Base-by-base conservation (phyloP, 1,284 basidiomycete genomes). In the Athelia psychrophila region DNA sequence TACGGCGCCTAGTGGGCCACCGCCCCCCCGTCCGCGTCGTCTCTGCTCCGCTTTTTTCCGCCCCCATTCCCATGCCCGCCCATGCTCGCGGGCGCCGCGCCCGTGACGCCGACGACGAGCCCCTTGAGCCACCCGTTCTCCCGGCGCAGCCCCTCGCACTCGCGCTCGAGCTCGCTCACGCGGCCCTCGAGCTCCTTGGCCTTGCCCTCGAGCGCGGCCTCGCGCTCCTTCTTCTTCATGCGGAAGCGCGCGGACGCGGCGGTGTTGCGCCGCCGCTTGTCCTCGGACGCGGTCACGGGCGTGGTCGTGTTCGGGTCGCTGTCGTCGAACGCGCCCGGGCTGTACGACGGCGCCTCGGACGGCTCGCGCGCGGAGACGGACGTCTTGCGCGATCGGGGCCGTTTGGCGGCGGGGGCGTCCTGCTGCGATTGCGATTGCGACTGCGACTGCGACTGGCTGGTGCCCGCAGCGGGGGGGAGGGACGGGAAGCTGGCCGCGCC, bases 201-300 rank as follows among this genome's bases (percentile, higher is more conserved):
- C 62, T 88, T 87, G 48, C 79, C 80, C 72, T 99, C 96, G 16
- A 99, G 76, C 10, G 94, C 94, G 15, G 88, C 90, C 74, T 99
- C 96, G 19, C 97, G 80, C 72, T 98, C 94, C 80, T 99, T 99
- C 81, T 99, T 99, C 83, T 99, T 99, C 63, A 95, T 75, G 54
- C 96, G 81, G 82, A 99, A 99, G 15, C 96, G 90, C n/a, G 95
- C 95, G 54, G 91, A 94, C 0, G 96, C 96, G 18, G 94, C 94
- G 1, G 96, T 99, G 70, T 99, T 99, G 46, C 96, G 78, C 54
- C 94, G 80, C 35, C 96, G 86, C 72, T 98, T 99, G 74, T 96
- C 93, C 67, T 96, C 93, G 1, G 86, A 71, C 1, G 84, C 72
- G 6, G 74, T 75, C 2, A 79, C 23, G 1, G 70, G 48, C 10